Evolutionary conservation across 2,329 filamentous ascomycete species (phyloP), one percentile per base, ranked within the genome.

Genomic region (Tolypocladium tropicale): DNA sequence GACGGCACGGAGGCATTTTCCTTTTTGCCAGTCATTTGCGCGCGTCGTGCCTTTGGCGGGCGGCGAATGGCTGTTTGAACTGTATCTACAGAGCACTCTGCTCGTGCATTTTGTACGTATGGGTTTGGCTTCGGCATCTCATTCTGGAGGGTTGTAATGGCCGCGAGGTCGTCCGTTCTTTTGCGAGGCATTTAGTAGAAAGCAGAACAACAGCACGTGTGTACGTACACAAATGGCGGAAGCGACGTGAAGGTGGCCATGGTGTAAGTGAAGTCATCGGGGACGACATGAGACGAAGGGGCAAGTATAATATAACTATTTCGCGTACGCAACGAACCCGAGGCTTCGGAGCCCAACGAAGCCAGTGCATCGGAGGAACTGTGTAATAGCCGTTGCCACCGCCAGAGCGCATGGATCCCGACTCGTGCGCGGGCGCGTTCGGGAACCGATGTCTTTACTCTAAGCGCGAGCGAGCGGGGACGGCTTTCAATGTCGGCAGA

Each of bases 161-260:
- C 53, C 53, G 18, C 28, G 28, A 21, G 53, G 39, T 54, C 39
- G 53, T 54, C 53, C 53, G 39, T 18, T 54, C 53, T 46, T n/a
- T 54, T 14, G 10, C n/a, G 32, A 50, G 28, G 46, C 18, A 32
- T 14, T 28, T 16, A 28, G 14, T 18, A 32, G 46, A 21, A 50
- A 14, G n/a, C 46, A 32, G 14, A 32, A 11, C 3, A n/a, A n/a
- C 16, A 49, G 46, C 3, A 11, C 18, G 21, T 32, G 9, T 11
- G 46, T 2, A 11, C 18, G 21, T 32, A 4, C 5, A 30, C 9
- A n/a, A 7, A 32, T 49, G 46, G 46, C 16, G 9, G 46, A 28
- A n/a, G 28, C 46, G 46, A 32, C 25, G 10, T 11, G 6, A 11
- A 12, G 28, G 46, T 21, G 46, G 14, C 2, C 28, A 2, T 49